Conservation (phyloP, 768 basidiomycete species). For the Lactifluus pinguis region DNA sequence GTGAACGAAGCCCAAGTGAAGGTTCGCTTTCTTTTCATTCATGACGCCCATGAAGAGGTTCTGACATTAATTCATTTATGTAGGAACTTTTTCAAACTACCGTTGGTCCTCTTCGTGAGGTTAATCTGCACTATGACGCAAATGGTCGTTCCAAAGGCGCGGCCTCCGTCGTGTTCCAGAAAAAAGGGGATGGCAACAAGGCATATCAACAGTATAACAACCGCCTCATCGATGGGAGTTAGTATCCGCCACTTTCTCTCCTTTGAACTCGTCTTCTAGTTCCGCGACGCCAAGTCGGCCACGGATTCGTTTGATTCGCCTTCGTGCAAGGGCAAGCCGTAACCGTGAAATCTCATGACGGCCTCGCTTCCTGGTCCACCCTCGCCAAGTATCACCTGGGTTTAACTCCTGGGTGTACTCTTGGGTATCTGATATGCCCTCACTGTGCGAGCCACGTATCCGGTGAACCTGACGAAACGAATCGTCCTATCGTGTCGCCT, state of each 20-base stretch:
- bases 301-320: slow-evolving; percentile 17
- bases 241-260: slow-evolving; percentile 58
- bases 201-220: slow-evolving; percentile 94
- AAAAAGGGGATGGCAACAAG: slow-evolving; percentile 83
- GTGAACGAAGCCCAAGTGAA: slow-evolving; percentile 92
- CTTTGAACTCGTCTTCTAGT: slow-evolving; percentile 25
- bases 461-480: slow-evolving; percentile 1
- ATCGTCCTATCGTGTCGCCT: neutral
- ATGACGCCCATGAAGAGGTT: neutral
- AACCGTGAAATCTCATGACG: slow-evolving; percentile 4
- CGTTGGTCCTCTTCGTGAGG: slow-evolving; percentile 77
- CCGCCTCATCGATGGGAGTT: slow-evolving; percentile 99
- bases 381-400: neutral
- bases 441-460: neutral
- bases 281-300: slow-evolving; percentile 16
- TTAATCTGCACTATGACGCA: slow-evolving; percentile 78
- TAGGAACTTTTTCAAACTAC: slow-evolving; percentile 92
- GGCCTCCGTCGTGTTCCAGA: slow-evolving; percentile 78
- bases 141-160: slow-evolving; percentile 85
- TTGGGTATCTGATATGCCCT: slow-evolving; percentile 2
- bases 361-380: slow-evolving; percentile 10
- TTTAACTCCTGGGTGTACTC: slow-evolving; percentile 4
- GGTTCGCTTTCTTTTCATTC: slow-evolving; percentile 38
- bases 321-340: slow-evolving; percentile 13
- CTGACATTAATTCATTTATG: slow-evolving; percentile 1